Percentiles rank a stretch among this genome's conserved stretches.
phyloP scores from a whole-genome alignment of 108 stramenopile genomes.

The Cyclotella sp. region DNA sequence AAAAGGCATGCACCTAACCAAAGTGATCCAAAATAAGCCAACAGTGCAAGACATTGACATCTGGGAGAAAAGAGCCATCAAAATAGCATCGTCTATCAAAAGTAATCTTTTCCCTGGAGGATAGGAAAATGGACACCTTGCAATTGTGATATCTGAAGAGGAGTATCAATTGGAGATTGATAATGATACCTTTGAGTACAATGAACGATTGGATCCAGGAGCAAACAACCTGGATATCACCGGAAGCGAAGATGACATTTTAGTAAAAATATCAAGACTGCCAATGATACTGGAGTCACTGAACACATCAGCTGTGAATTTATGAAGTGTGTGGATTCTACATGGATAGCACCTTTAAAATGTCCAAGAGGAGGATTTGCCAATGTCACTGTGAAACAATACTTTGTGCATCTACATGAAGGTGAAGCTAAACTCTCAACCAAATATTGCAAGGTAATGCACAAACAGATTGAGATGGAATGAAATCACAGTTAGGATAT shows the following conservation, averaged over 20 bases:
- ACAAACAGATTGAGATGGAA: background rate
- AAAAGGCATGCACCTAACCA: background rate
- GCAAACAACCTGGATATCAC: constrained; percentile 6
- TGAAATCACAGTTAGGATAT: background rate
- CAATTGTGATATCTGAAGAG: background rate
- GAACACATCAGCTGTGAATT: background rate
- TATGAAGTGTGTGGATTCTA: background rate
- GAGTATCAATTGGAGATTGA: constrained; percentile 4
- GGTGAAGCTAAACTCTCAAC: too few species aligned
- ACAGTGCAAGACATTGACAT: background rate
- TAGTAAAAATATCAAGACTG: background rate
- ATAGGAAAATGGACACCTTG: background rate
- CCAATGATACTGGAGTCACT: background rate
- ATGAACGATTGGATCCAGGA: background rate
- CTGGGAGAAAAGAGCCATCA: background rate
- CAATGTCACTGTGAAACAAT: background rate
- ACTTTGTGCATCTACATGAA: background rate
- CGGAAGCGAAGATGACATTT: constrained; percentile 1
- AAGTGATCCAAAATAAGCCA: background rate
- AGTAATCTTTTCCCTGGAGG: background rate
- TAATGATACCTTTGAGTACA: background rate
- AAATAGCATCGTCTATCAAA: background rate
- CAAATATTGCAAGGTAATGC: background rate
- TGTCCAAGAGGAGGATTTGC: background rate
- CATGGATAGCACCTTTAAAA: constrained; percentile 3